Percentiles rank a stretch among this genome's conserved stretches.
Conservation (phyloP, 1,139 yeast genomes). For the Saccharomyces pastorianus region DNA sequence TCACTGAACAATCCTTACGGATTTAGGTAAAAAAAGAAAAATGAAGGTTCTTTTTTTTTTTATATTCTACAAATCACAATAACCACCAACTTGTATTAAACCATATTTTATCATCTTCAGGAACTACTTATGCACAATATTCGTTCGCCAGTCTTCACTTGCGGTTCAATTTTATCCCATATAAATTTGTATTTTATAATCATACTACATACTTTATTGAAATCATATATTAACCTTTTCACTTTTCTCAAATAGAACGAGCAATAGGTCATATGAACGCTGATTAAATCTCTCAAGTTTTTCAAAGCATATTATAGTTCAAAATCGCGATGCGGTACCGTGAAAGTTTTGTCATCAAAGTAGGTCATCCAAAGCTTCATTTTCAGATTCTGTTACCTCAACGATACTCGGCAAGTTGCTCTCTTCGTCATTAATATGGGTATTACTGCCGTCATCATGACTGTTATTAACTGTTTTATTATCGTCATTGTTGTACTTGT, state of each 20-base stretch:
- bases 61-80: not conserved
- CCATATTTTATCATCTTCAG: not conserved
- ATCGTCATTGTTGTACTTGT: not conserved
- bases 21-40: constrained; percentile 13
- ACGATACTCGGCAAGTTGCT: not conserved
- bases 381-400: not conserved
- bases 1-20: constrained; percentile 13
- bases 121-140: not conserved
- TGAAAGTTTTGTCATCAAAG: not conserved
- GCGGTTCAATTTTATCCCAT: not conserved
- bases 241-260: not conserved
- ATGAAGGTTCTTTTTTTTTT: not conserved
- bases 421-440: not conserved
- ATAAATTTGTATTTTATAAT: not conserved
- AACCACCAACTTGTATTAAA: not conserved
- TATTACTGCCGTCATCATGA: not conserved
- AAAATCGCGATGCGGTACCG: not conserved
- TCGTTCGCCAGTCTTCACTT: not conserved
- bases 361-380: not conserved
- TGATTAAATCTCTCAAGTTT: not conserved
- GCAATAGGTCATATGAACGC: not conserved
- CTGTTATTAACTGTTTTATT: not conserved
- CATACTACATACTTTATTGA: not conserved
- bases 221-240: not conserved
- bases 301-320: not conserved